Evolutionary conservation across 306 rosid species (phyloP).

Genomic region (Arachis hypogaea): DNA sequence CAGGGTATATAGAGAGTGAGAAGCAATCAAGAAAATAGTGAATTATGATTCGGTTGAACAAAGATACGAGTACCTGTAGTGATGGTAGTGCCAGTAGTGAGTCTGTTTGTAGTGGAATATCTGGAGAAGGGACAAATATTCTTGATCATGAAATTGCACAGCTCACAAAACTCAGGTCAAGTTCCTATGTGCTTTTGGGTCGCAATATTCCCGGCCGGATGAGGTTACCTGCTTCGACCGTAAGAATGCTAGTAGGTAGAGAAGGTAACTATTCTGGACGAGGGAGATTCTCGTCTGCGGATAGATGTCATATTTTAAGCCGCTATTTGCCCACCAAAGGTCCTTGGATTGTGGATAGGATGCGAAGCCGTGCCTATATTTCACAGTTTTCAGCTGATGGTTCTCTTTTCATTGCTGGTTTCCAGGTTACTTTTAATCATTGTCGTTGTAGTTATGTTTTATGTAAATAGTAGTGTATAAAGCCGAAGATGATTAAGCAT

Average conservation of each 20-base stretch:
- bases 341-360: slow-evolving; percentile 51
- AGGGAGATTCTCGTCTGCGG: slow-evolving; percentile 57
- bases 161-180: slow-evolving; percentile 51
- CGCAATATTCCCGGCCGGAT: slow-evolving; percentile 43
- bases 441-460: slow-evolving; percentile 26
- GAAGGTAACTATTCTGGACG: slow-evolving; percentile 58
- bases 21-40: slow-evolving; percentile 12
- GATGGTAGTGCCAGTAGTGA: slow-evolving; percentile 33
- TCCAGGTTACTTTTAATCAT: slow-evolving; percentile 47
- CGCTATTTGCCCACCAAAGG: slow-evolving; percentile 61
- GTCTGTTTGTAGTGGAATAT: slow-evolving; percentile 32
- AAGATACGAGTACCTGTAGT: slow-evolving; percentile 39
- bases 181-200: slow-evolving; percentile 48
- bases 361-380: slow-evolving; percentile 58
- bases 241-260: slow-evolving; percentile 54
- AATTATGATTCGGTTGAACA: slow-evolving; percentile 51
- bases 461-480: slow-evolving; percentile 20
- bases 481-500: slow-evolving; percentile 24
- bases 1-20: slow-evolving; percentile 29
- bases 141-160: slow-evolving; percentile 66
- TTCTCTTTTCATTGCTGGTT: slow-evolving; percentile 58
- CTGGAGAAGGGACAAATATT: slow-evolving; percentile 34
- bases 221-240: slow-evolving; percentile 54
- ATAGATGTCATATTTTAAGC: slow-evolving; percentile 57
- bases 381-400: slow-evolving; percentile 68